Percentiles rank a stretch among this genome's conserved stretches.
phyloP scores from a whole-genome alignment of 139 green algal species.

The Auxenochlorella protothecoides region DNA sequence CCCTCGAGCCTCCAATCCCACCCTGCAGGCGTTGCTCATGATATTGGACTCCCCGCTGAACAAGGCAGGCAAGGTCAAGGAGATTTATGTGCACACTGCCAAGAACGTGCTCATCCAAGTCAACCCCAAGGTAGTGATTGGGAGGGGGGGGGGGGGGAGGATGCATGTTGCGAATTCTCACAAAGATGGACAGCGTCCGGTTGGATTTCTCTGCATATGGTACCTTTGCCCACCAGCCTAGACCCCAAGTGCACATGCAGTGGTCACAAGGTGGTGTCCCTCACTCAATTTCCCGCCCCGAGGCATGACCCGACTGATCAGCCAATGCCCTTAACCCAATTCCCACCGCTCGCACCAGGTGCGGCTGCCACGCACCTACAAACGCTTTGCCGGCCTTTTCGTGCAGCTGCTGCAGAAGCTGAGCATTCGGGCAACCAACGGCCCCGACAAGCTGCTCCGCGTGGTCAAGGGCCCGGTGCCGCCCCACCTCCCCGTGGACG shows the following conservation, averaged over 20 bases:
- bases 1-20: too few species aligned
- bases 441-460: slow-evolving; percentile 89
- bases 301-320: too few species aligned
- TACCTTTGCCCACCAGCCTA: too few species aligned
- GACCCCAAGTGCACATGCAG: too few species aligned
- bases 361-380: slow-evolving; percentile 88
- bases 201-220: too few species aligned
- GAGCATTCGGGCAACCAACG: slow-evolving; percentile 86
- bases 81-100: slow-evolving; percentile 77
- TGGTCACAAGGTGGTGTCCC: too few species aligned
- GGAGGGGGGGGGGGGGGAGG: too few species aligned
- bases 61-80: slow-evolving; percentile 85
- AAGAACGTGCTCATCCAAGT: slow-evolving; percentile 91
- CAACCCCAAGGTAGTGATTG: slow-evolving; percentile 42
- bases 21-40: slow-evolving; percentile 66
- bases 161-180: too few species aligned
- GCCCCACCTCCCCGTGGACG: slow-evolving; percentile 61
- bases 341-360: slow-evolving; percentile 33
- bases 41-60: slow-evolving; percentile 93
- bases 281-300: too few species aligned
- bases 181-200: too few species aligned
- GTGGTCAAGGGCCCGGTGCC: slow-evolving; percentile 86
- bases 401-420: slow-evolving; percentile 98
- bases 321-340: too few species aligned
- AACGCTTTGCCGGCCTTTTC: slow-evolving; percentile 89